Base-by-base conservation (phyloP, 345 rosid species). In the Mallotus nudiflorus region DNA sequence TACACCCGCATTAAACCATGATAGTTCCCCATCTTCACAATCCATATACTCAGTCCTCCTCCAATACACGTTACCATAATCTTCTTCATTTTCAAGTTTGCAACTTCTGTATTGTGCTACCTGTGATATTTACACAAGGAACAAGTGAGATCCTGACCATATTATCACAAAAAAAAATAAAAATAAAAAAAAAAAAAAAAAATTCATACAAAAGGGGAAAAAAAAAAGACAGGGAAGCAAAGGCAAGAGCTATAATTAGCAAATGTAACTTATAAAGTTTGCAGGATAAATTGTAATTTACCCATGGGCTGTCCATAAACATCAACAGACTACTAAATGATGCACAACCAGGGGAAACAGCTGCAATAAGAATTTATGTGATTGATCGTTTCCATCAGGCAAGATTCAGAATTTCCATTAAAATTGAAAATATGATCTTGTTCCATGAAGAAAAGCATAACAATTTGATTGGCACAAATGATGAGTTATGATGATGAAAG, bases 1-100 rank as follows among this genome's bases (percentile, higher is more conserved):
- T 33, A 94, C 97, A 44, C 99, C 99, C 0, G 99, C 96, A 67
- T 90, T 95, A 75, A 95, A 92, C 99, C 97, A 95, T 1, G 97
- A 87, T 60, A 94, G 88, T 74, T 91, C 97, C 1, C 98, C 96
- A 53, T 91, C 95, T 81, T 89, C 98, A 11, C 82, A 78, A 13
- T 88, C 96, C 66, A 83, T 69, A 68, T 78, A 86, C 75, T 86
- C 91, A 16, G 74, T 77, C 73, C 89, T 78, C 78, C 85, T 78
- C 96, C 92, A 78, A 84, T 88, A 86, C 86, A 87, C 73, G 78
- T 78, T 84, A 39, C 75, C 67, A 49, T 88, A 83, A 57, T 87
- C 92, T 83, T 89, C 97, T 20, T 88, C 88, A 20, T 73, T 75
- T 35, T 83, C 87, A 19, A 64, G 77, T 75, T 88, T 88, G 82